Evolutionary conservation across 345 rosid species (phyloP).

Genomic region (Raphanus sativus): DNA sequence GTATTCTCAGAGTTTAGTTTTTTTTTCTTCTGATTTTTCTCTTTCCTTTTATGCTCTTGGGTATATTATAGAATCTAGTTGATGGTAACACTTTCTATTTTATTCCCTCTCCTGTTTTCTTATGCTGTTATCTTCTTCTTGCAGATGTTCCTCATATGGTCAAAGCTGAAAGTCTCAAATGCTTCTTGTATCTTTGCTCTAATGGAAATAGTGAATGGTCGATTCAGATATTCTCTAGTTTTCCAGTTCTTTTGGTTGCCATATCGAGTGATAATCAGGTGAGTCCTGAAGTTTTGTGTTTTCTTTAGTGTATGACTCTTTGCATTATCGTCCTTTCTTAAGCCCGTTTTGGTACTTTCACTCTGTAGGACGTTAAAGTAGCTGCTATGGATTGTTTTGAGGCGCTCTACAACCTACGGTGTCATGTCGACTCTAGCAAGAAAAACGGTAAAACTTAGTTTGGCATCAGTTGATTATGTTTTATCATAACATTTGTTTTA

Average conservation of each 20-base stretch:
- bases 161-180: constrained; percentile 76
- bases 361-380: constrained; percentile 60
- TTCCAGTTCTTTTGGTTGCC: constrained; percentile 76
- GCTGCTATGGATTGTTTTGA: constrained; percentile 87
- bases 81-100: neutral
- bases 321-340: constrained; percentile 2
- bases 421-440: constrained; percentile 70
- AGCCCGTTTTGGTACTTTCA: constrained; percentile 3
- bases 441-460: constrained; percentile 69
- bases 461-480: constrained; percentile 6
- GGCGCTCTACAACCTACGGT: constrained; percentile 51
- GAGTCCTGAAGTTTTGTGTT: constrained; percentile 4
- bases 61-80: neutral
- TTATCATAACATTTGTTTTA: constrained; percentile 3
- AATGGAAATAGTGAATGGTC: constrained; percentile 53
- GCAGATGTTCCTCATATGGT: constrained; percentile 61
- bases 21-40: neutral
- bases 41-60: neutral
- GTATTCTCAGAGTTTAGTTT: constrained; percentile 2
- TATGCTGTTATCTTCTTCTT: constrained; percentile 29
- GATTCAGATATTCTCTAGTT: constrained; percentile 61
- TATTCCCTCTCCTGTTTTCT: constrained; percentile 18
- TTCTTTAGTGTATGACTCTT: neutral
- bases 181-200: constrained; percentile 63
- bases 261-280: constrained; percentile 75